phyloP scores from a whole-genome alignment of 2,329 filamentous ascomycete genomes.

The Penicillium sp. region DNA sequence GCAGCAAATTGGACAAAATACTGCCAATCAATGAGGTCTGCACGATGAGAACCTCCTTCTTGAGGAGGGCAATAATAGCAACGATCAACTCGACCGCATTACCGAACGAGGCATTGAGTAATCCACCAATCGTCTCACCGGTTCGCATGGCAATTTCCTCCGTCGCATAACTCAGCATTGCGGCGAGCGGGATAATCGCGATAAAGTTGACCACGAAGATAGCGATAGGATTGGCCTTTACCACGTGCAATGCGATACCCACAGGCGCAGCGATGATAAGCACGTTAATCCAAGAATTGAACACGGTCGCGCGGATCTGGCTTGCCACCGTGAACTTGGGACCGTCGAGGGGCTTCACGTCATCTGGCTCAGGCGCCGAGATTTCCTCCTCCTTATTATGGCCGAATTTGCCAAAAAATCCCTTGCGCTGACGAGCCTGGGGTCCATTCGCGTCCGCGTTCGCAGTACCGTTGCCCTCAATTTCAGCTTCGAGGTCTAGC shows the following conservation, averaged over 20 bases:
- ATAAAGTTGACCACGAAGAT: constrained; percentile 92
- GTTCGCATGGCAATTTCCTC: constrained; percentile 79
- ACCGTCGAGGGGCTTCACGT: constrained; percentile 29
- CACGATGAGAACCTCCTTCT: constrained; percentile 80
- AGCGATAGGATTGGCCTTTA: constrained; percentile 63
- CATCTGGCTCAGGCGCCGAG: constrained; percentile 13
- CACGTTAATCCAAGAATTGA: constrained; percentile 87
- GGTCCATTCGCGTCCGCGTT: constrained; percentile 5
- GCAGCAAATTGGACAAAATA: constrained; percentile 86
- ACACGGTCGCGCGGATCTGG: constrained; percentile 68
- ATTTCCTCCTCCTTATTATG: constrained; percentile 8
- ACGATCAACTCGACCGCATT: constrained; percentile 92
- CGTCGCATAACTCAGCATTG: constrained; percentile 84
- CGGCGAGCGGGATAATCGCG: constrained; percentile 87
- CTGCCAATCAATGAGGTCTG: constrained; percentile 91
- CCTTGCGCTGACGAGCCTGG: constrained; percentile 38
- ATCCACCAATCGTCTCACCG: constrained; percentile 84
- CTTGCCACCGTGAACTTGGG: constrained; percentile 47
- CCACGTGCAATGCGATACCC: constrained; percentile 77
- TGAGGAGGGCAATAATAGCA: constrained; percentile 78
- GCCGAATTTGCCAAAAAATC: constrained; percentile 30
- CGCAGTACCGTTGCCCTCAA: constrained; percentile 2
- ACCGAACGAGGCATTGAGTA: constrained; percentile 89
- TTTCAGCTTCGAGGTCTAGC: constrained; percentile 21
- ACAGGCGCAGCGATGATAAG: constrained; percentile 78